These are phyloP conservation scores for Verruconis gallopava DNA, from an alignment of 2,329 filamentous ascomycete species.

Conservation along the genomic window DNA sequence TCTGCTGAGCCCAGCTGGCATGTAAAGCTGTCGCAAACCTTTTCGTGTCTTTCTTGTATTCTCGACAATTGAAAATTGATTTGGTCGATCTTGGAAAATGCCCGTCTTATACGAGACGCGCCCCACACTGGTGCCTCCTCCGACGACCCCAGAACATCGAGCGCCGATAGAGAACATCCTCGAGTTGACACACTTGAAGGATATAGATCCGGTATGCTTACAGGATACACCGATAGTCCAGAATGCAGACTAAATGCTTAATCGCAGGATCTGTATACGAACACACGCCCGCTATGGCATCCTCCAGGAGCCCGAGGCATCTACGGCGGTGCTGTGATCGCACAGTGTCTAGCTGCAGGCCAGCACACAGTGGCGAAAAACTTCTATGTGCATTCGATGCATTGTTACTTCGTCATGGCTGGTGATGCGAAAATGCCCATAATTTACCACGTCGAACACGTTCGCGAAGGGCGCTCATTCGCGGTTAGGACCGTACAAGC, in stretches of 20 bases:
- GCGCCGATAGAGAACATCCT: constrained; percentile 80
- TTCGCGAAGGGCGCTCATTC: constrained; percentile 81
- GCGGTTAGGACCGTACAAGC: constrained; percentile 94
- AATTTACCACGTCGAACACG: constrained; percentile 87
- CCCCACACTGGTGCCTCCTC: constrained; percentile 59
- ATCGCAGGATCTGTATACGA: constrained; percentile 80
- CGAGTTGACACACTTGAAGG: constrained; percentile 66
- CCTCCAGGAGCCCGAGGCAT: constrained; percentile 85
- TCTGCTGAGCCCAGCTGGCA: no score
- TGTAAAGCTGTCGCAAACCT: no score
- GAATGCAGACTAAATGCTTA: no score
- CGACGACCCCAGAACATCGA: constrained; percentile 57
- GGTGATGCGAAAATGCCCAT: constrained; percentile 76
- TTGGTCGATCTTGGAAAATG: no score
- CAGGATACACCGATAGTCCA: no score
- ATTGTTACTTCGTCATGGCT: constrained; percentile 96
- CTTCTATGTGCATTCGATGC: constrained; percentile 88
- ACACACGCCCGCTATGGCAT: constrained; percentile 83
- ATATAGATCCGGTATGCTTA: constrained; percentile 55
- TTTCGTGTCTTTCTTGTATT: no score
- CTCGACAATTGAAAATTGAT: no score
- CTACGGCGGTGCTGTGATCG: constrained; percentile 86
- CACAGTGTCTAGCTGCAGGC: constrained; percentile 77
- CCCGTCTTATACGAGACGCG: neutral
- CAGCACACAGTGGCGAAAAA: constrained; percentile 71